A percentile compares a stretch with the other conserved stretches of the same genome.
These are phyloP conservation scores for Penicillium dipodomyicola DNA, from an alignment of 495 filamentous ascomycete species.

Conservation along the genomic window DNA sequence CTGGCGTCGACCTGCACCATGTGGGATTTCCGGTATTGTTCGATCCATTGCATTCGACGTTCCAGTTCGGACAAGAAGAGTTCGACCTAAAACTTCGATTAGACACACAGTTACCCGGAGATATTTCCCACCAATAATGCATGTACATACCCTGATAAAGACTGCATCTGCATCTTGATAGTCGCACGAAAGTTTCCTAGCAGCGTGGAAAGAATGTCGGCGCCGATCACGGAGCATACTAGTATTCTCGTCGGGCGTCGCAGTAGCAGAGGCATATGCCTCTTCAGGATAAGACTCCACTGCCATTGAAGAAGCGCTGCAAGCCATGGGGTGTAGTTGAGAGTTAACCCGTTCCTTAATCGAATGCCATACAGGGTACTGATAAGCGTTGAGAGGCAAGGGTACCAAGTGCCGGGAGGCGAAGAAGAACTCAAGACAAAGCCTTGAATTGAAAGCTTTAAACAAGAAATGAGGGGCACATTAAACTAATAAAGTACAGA, in stretches of 20 bases:
- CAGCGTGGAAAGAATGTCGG: conserved; percentile 64
- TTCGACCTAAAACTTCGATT: conserved; percentile 60
- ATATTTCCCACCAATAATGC: background rate
- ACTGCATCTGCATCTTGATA: conserved; percentile 64
- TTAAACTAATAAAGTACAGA: background rate
- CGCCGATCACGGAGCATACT: conserved; percentile 47
- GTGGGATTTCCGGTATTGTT: conserved; percentile 79
- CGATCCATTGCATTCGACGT: conserved; percentile 80
- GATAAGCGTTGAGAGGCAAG: conserved; percentile 9
- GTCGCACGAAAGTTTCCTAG: conserved; percentile 59
- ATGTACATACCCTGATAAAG: conserved; percentile 55
- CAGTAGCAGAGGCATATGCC: conserved; percentile 28
- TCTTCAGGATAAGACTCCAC: conserved; percentile 44
- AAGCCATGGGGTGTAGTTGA: conserved; percentile 40
- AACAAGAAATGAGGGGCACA: conserved; percentile 10
- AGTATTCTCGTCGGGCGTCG: conserved; percentile 38
- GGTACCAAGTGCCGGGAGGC: conserved; percentile 2
- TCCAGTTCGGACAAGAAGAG: conserved; percentile 87
- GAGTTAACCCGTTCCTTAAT: conserved; percentile 7
- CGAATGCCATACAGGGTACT: conserved; percentile 3
- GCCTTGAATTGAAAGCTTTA: background rate
- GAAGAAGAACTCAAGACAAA: background rate
- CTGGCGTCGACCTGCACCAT: conserved; percentile 78
- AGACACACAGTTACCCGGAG: conserved; percentile 19
- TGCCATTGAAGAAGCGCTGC: conserved; percentile 45